Evolutionary conservation across 768 basidiomycete species (phyloP).

Genomic region (Lentinus brumalis): DNA sequence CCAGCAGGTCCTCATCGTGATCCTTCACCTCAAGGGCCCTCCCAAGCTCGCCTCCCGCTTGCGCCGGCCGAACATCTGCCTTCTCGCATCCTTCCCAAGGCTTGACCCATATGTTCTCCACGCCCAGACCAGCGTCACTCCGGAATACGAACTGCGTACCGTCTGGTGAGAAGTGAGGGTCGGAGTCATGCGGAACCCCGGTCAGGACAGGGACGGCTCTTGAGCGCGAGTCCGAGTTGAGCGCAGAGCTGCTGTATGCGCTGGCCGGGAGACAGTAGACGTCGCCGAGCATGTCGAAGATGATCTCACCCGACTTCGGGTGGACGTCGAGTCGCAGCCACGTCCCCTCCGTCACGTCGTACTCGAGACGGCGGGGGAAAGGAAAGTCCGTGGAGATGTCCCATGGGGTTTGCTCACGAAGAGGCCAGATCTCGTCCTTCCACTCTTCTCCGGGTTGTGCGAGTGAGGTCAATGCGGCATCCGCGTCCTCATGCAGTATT

Average conservation of each 20-base stretch:
- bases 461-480: neutral
- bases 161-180: constrained; percentile 71
- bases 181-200: constrained; percentile 70
- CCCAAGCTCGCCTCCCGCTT: constrained; percentile 33
- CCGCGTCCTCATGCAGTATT: neutral
- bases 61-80: constrained; percentile 51
- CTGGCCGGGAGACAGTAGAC: constrained; percentile 65
- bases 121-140: constrained; percentile 71
- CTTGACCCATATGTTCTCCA: constrained; percentile 76
- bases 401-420: constrained; percentile 60
- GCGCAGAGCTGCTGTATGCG: constrained; percentile 36
- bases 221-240: constrained; percentile 25
- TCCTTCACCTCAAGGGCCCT: constrained; percentile 40
- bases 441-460: constrained; percentile 36
- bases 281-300: constrained; percentile 78
- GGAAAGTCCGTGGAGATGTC: constrained; percentile 78
- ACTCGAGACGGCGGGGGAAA: constrained; percentile 65
- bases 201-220: constrained; percentile 60
- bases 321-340: constrained; percentile 78
- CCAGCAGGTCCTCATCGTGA: constrained; percentile 49
- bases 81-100: constrained; percentile 66
- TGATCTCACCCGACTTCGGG: constrained; percentile 66
- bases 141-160: constrained; percentile 67
- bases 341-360: constrained; percentile 73
- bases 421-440: constrained; percentile 61